Conservation (phyloP, 371 early-diverging fungal genomes). For the Mortierella sp. region DNA sequence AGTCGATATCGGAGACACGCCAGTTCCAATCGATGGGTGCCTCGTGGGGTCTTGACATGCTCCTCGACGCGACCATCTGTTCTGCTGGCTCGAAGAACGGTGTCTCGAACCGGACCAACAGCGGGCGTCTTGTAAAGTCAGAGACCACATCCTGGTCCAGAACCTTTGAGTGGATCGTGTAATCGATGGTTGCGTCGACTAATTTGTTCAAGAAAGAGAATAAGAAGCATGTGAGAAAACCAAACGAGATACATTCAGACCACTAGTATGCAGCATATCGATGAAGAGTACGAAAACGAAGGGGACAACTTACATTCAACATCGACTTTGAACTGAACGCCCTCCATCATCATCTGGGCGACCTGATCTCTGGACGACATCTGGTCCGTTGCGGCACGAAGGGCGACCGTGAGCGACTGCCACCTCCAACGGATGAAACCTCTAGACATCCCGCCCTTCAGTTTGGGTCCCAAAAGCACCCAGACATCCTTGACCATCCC, state of each 20-base stretch:
- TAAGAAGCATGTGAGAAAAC: background rate
- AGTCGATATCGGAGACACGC: constrained; percentile 71
- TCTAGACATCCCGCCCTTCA: constrained; percentile 29
- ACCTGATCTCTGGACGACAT: constrained; percentile 65
- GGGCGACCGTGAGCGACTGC: constrained; percentile 43
- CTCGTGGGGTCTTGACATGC: constrained; percentile 63
- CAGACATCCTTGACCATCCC: constrained; percentile 66
- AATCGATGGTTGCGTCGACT: constrained; percentile 69
- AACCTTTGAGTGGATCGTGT: constrained; percentile 46
- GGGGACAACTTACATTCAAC: constrained; percentile 52
- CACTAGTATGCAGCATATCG: background rate
- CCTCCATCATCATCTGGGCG: constrained; percentile 64
- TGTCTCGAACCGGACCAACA: constrained; percentile 69
- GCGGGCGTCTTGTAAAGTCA: constrained; percentile 64
- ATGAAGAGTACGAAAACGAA: background rate
- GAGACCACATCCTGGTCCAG: constrained; percentile 52
- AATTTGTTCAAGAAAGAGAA: background rate
- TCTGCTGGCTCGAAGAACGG: constrained; percentile 71
- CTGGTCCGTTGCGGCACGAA: constrained; percentile 55
- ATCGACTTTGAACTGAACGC: constrained; percentile 67
- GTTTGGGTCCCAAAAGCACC: constrained; percentile 62
- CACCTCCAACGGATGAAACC: constrained; percentile 55
- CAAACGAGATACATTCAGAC: background rate
- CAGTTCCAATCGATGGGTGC: constrained; percentile 71
- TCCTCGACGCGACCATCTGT: constrained; percentile 63